Evolutionary conservation across 768 basidiomycete genomes (phyloP).

Genomic region (Daedaleopsis sinensis): DNA sequence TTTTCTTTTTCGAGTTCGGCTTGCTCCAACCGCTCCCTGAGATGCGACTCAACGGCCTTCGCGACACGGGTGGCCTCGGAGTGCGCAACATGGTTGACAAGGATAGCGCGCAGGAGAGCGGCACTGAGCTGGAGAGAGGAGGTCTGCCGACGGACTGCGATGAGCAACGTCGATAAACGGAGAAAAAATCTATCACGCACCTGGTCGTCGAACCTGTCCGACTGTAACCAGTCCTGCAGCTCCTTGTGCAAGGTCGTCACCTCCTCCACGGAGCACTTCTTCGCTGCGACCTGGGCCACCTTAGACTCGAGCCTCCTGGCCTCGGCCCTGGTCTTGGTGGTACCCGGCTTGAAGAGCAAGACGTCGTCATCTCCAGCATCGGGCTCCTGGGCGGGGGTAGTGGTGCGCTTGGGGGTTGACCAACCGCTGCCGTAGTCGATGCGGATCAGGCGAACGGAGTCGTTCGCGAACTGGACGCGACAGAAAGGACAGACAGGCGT

Average conservation of each 20-base stretch:
- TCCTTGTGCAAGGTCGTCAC: slow-evolving; percentile 78
- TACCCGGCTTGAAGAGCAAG: slow-evolving; percentile 25
- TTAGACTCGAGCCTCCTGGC: slow-evolving; percentile 75
- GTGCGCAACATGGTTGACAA: slow-evolving; percentile 81
- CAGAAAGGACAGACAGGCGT: slow-evolving; percentile 85
- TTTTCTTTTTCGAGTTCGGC: slow-evolving; percentile 58
- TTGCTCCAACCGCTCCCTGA: slow-evolving; percentile 70
- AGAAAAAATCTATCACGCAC: slow-evolving; percentile 42
- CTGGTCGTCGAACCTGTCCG: slow-evolving; percentile 62
- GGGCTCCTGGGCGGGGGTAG: slow-evolving; percentile 49
- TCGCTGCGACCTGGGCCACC: slow-evolving; percentile 76
- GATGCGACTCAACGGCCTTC: slow-evolving; percentile 59
- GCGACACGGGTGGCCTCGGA: slow-evolving; percentile 74
- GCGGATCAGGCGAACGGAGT: slow-evolving; percentile 74
- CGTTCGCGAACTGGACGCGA: slow-evolving; percentile 70
- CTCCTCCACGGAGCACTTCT: slow-evolving; percentile 89
- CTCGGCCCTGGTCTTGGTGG: slow-evolving; percentile 44
- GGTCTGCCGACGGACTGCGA: slow-evolving; percentile 39
- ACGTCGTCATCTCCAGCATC: slow-evolving; percentile 38
- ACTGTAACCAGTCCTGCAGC: slow-evolving; percentile 74
- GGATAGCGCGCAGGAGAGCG: slow-evolving; percentile 78
- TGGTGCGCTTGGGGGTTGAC: slow-evolving; percentile 63
- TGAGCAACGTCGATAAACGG: slow-evolving; percentile 9
- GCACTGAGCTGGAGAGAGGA: slow-evolving; percentile 76
- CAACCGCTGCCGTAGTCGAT: slow-evolving; percentile 74